phyloP scores from a whole-genome alignment of 768 basidiomycete species.

The Auricularia sp. region DNA sequence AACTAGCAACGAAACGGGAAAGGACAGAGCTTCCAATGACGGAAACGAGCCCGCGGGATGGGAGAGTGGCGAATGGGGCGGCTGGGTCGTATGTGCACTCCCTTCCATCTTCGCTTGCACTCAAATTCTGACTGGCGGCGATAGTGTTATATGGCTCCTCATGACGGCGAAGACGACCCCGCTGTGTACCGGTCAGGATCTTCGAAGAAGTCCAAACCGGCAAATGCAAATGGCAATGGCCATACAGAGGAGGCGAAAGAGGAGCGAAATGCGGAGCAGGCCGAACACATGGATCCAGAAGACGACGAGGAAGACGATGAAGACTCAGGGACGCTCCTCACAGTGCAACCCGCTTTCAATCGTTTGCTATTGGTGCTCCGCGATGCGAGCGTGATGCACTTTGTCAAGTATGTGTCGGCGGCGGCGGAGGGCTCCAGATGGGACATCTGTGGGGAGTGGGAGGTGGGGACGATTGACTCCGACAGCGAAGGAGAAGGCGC shows the following conservation, averaged over 20 bases:
- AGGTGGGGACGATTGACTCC: conserved; percentile 70
- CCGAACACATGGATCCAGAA: conserved; percentile 5
- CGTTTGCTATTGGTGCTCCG: conserved; percentile 78
- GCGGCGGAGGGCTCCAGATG: conserved; percentile 84
- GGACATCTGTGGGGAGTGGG: conserved; percentile 90
- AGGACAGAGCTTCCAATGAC: conserved; percentile 18
- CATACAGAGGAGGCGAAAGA: conserved; percentile 9
- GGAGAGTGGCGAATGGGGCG: conserved; percentile 75
- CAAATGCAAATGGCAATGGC: conserved; percentile 11
- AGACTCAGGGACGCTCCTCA: conserved; percentile 70
- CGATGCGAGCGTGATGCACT: conserved; percentile 87
- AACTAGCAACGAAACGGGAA: conserved; percentile 1
- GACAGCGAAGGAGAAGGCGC: conserved; percentile 27
- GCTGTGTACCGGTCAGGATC: conserved; percentile 73
- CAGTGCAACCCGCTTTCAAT: conserved; percentile 85
- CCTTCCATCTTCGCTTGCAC: conserved; percentile 6
- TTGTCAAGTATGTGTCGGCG: conserved; percentile 91
- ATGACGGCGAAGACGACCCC: conserved; percentile 91
- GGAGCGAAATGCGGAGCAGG: conserved; percentile 15
- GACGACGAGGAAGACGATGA: conserved; percentile 41
- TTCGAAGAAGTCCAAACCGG: conserved; percentile 23
- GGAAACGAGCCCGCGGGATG: conserved; percentile 35
- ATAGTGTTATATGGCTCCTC: conserved; percentile 90
- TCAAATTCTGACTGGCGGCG: not conserved
- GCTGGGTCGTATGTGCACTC: conserved; percentile 68